Base-by-base conservation (phyloP, 108 stramenopile genomes). In the Cylindrotheca closterium region DNA sequence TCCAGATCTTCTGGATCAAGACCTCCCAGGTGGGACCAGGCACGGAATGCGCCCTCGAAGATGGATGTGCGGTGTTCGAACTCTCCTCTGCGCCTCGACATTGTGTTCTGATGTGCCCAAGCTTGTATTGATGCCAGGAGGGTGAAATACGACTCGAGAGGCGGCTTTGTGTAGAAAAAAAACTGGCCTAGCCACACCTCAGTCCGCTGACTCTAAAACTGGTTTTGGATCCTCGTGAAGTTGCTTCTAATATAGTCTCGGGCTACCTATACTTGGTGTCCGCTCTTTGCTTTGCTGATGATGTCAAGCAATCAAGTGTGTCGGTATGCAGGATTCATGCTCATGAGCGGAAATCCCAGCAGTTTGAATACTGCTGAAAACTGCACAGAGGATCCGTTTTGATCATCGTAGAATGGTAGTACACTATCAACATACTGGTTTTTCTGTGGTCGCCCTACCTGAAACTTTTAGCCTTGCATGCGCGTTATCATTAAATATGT, bases 31-130 rank as follows among this genome's bases (percentile, higher is more conserved):
- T 91, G 88, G 49, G 88, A 89, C 93, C 93, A 94, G 7, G 93
- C 93, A 31, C 93, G 89, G 74, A 86, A 94, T 56, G 93, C 89
- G n/a, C 93, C 93, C 66, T 94, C 93, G 51, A 94, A 94, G 67
- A 94, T 94, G 34, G 87, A 88, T n/a, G 93, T 94, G 25, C 93
- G 85, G 57, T 94, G 93, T 60, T 94, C 93, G 64, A 94, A 94
- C 65, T 94, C 93, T 78, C 93, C 93, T 67, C 93, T 79, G 48
- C 93, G 87, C 19, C 93, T 74, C 27, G 89, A 91, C 93, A 94
- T 94, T 28, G 19, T 64, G 29, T n/a, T n/a, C n/a, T n/a, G n/a
- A n/a, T n/a, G n/a, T n/a, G n/a, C n/a, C n/a, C n/a, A n/a, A n/a
- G n/a, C n/a, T n/a, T n/a, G n/a, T n/a, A n/a, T n/a, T n/a, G n/a